phyloP scores from a whole-genome alignment of 345 rosid genomes.

The Ricinus communis region DNA sequence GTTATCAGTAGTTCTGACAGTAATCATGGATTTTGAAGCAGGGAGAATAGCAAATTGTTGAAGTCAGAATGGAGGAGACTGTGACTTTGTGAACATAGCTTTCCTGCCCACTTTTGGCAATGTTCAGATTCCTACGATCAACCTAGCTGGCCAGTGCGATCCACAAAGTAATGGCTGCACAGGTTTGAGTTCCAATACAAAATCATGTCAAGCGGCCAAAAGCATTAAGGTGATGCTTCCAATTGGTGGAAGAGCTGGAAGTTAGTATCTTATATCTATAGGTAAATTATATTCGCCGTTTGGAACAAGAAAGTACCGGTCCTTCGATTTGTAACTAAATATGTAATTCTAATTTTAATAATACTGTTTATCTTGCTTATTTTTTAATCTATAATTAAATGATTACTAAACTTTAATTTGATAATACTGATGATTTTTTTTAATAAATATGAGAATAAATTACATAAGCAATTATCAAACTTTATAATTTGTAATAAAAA shows the following conservation, averaged over 20 bases:
- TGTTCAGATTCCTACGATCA: constrained; percentile 12
- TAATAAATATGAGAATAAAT: no score
- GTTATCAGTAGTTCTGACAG: no score
- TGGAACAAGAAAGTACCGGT: no score
- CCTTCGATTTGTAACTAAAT: no score
- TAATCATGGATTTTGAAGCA: background rate
- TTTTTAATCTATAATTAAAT: no score
- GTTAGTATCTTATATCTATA: constrained; percentile 15
- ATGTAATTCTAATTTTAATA: no score
- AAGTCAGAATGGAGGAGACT: constrained; percentile 13
- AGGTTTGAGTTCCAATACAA: constrained; percentile 3
- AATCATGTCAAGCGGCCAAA: constrained; percentile 14
- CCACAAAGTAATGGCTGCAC: constrained; percentile 21
- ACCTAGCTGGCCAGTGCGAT: constrained; percentile 39
- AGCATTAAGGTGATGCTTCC: constrained; percentile 34
- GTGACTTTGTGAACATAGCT: constrained; percentile 28
- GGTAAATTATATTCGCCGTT: no score
- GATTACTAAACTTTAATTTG: no score
- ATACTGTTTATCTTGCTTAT: no score
- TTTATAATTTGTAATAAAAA: no score
- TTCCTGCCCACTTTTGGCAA: constrained; percentile 27
- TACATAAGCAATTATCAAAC: no score
- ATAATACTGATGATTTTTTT: no score
- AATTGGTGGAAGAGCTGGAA: constrained; percentile 21
- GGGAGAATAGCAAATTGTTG: constrained; percentile 12